These are phyloP conservation scores for Sonneratia alba DNA, from an alignment of 345 rosid species.

Conservation along the genomic window DNA sequence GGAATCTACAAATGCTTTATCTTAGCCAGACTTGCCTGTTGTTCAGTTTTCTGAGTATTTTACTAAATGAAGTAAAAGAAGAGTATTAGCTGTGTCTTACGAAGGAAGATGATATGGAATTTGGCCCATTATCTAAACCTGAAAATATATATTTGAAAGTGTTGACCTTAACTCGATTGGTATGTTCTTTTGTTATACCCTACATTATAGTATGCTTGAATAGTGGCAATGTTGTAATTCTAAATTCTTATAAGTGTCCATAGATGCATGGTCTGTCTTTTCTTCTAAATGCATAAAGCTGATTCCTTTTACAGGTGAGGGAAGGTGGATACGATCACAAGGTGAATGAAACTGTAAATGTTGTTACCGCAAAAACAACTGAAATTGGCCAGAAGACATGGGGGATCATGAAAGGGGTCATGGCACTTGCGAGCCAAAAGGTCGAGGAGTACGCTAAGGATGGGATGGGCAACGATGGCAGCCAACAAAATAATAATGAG, in stretches of 20 bases:
- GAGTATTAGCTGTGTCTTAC: neutral
- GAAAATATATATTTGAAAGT: too few species aligned
- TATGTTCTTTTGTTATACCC: neutral
- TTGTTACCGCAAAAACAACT: slow-evolving; percentile 72
- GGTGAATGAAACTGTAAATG: slow-evolving; percentile 86
- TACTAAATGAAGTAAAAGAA: neutral
- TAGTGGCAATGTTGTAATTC: too few species aligned
- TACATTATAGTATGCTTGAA: neutral
- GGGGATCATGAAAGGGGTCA: slow-evolving; percentile 96
- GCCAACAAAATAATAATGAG: slow-evolving; percentile 44
- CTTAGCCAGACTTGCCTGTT: neutral
- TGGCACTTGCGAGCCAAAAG: slow-evolving; percentile 82
- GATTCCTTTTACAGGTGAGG: slow-evolving; percentile 46
- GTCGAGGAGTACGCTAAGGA: slow-evolving; percentile 87
- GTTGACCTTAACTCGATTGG: neutral
- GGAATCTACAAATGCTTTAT: neutral
- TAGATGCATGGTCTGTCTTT: too few species aligned
- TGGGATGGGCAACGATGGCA: slow-evolving; percentile 37
- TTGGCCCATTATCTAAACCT: neutral
- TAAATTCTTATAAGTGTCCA: neutral
- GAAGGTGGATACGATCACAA: slow-evolving; percentile 89
- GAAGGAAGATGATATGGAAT: neutral
- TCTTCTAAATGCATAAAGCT: neutral
- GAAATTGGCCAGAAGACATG: slow-evolving; percentile 93
- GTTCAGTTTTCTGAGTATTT: neutral